Evolutionary conservation across 148 eudicot genomes (phyloP), one percentile per base, ranked within the genome.

Genomic region (Heliamphora exappendiculata): DNA sequence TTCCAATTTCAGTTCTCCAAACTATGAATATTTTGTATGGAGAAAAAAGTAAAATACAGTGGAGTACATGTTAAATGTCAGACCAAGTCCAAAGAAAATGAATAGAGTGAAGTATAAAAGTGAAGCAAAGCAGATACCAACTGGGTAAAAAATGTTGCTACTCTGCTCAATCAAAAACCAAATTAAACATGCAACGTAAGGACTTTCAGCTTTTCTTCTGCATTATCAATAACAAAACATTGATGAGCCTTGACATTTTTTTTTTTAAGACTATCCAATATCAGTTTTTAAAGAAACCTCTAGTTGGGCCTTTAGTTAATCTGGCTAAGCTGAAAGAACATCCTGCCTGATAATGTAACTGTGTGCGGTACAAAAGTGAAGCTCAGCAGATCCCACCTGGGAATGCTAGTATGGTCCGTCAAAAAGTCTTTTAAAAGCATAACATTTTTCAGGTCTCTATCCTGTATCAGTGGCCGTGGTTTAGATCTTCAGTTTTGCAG

Each of bases 1-100:
- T n/a, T 95, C 98, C 67, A 91, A 89, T 75, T 91, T 93, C 53
- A 93, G 67, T 37, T 93, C 98, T 81, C 98, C 98, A 24, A 91
- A 54, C 96, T 93, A 13, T 5, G n/a, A 36, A 16, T 49, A 14
- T 70, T 31, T 44, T 51, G 50, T 29, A 19, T 31, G 7, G 59
- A 59, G 14, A 1, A 26, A 49, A 50, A 16, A 7, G 41, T 50
- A 13, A 70, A 45, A 70, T 28, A 70, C 72, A 44, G 39, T 68
- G 50, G 16, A 44, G 34, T 45, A 68, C 33, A 67, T 39, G 7
- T n/a, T 49, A 44, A 68, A 68, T 42, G 1, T 7, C 73, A 28
- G 54, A 69, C n/a, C 22, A 69, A 13, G 14, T 49, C 24, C 19
- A 70, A 31, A 69, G 20, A 34, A 29, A 28, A 69, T 45, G 44